phyloP scores from a whole-genome alignment of 345 rosid species.

The Salix purpurea region DNA sequence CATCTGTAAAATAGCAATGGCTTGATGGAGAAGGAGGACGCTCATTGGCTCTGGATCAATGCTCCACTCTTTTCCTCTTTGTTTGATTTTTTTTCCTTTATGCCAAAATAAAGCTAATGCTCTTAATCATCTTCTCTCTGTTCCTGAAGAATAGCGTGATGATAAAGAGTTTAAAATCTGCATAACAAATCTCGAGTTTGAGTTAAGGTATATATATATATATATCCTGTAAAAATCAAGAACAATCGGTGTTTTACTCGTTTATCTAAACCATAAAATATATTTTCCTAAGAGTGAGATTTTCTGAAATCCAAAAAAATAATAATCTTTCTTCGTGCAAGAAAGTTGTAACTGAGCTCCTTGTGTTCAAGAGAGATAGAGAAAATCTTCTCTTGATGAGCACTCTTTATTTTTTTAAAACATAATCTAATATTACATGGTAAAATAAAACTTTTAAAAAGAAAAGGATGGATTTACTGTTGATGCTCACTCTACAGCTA shows the following conservation, averaged over 20 bases:
- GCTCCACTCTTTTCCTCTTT: neutral
- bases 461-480: too few species aligned
- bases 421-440: too few species aligned
- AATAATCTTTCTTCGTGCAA: too few species aligned
- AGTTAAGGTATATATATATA: too few species aligned
- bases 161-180: too few species aligned
- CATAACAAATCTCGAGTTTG: accelerated
- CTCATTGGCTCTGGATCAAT: neutral
- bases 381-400: neutral
- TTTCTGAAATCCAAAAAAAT: too few species aligned
- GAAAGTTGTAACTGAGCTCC: neutral
- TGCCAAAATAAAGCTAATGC: neutral
- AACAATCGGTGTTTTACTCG: accelerated
- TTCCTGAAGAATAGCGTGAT: accelerated
- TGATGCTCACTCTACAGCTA: too few species aligned
- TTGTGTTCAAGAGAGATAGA: neutral
- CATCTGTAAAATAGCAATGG: neutral
- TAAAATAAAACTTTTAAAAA: too few species aligned
- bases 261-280: too few species aligned
- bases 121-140: neutral
- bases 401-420: neutral
- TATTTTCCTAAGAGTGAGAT: accelerated
- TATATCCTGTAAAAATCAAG: too few species aligned
- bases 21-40: slow-evolving; percentile 21
- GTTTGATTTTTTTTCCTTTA: neutral